Evolutionary conservation across 2,329 filamentous ascomycete genomes (phyloP).

Genomic region (Fusarium sp.): DNA sequence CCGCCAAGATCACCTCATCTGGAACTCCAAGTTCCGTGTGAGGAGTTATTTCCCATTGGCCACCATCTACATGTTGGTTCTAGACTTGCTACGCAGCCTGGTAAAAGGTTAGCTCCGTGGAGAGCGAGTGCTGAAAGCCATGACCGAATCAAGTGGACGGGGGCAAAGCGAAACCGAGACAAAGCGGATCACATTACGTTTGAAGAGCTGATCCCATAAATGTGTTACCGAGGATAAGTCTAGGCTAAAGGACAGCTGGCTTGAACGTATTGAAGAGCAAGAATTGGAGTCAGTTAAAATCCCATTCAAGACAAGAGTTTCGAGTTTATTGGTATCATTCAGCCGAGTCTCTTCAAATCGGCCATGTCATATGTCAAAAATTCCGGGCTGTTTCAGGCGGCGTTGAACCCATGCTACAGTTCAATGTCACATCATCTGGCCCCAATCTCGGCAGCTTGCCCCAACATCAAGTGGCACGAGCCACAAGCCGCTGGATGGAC

Average conservation of each 20-base stretch:
- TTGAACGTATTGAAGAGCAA: neutral
- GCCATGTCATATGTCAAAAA: neutral
- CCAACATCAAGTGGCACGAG: neutral
- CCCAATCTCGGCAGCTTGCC: slow-evolving; percentile 3
- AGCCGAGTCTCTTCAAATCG: neutral
- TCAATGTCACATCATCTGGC: slow-evolving; percentile 12
- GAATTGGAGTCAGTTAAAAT: neutral
- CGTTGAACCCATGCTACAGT: neutral
- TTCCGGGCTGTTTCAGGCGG: neutral
- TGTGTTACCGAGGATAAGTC: slow-evolving; percentile 16
- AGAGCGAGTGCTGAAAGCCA: slow-evolving; percentile 1
- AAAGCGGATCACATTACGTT: slow-evolving; percentile 25
- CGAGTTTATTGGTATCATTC: neutral
- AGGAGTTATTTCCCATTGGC: slow-evolving; percentile 7
- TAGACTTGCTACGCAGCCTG: slow-evolving; percentile 1
- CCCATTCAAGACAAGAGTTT: neutral
- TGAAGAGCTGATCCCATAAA: neutral
- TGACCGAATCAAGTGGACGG: slow-evolving; percentile 18
- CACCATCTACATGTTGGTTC: neutral
- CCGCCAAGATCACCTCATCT: slow-evolving; percentile 7
- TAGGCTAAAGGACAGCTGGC: neutral
- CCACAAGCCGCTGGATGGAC: neutral
- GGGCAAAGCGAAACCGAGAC: neutral
- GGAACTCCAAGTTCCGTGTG: slow-evolving; percentile 10
- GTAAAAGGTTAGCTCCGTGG: slow-evolving; percentile 26